Base-by-base conservation (phyloP, 148 eudicot genomes). In the Fallopia convolvulus region DNA sequence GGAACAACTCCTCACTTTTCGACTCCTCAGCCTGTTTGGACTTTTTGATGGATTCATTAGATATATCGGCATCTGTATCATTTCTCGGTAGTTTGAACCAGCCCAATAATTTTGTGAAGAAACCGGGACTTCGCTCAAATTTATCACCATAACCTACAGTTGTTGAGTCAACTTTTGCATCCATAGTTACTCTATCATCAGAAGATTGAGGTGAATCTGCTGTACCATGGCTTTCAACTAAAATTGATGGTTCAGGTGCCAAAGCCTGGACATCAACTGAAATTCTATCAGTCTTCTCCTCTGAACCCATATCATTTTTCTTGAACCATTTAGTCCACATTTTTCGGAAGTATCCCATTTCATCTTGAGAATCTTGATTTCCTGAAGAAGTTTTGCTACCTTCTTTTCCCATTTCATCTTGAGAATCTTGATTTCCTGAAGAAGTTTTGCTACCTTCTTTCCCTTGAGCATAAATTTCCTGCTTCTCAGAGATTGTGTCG, bases 261-360 rank as follows among this genome's bases (percentile, higher is more conserved):
- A 77, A 70, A 53, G 53, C 61, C 78, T 75, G 65, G 20, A 33
- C 6, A 52, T 82, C 18, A 66, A 8, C 72, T 48, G 72, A 47
- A 20, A 48, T 49, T 52, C 39, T 65, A 30, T 68, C 23, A 73
- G 63, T 78, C 23, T 48, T 79, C 79, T 72, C 65, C 26, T 74
- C 78, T 60, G 76, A 23, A 83, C 50, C 79, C 80, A 5, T 72
- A 74, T 81, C 80, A 21, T 79, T 76, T 58, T 56, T 58, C 8
- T 81, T 72, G 79, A 90, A 86, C 94, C 87, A 84, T 58, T 77
- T 82, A 52, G 73, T 82, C 92, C 90, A 90, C 6, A 83, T 66
- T 70, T 77, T 82, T 76, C 41, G 85, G 21, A 87, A 79, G 74
- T 88, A 21, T 17, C 92, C 90, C 53, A 21, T 72, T 78, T 83